A percentile compares a stretch with the other conserved stretches of the same genome.
phyloP scores from a whole-genome alignment of 2,329 filamentous ascomycete species.

The Phoma sp. region DNA sequence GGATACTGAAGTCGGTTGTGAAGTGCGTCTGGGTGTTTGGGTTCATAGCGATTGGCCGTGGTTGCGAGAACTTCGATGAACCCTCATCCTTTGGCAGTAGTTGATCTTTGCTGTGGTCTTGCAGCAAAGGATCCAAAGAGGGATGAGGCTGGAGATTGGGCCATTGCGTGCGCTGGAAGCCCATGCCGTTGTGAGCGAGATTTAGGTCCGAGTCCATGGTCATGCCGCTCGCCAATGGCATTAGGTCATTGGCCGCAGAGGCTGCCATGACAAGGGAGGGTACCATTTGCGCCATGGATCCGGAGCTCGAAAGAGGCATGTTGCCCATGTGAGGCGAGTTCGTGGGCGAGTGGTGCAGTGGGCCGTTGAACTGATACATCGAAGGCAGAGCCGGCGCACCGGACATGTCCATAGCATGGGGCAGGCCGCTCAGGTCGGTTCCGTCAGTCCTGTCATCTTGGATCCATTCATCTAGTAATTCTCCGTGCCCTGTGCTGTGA shows the following conservation, averaged over 20 bases:
- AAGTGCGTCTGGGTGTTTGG: slow-evolving; percentile 47
- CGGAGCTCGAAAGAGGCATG: slow-evolving; percentile 37
- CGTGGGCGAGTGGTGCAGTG: slow-evolving; percentile 47
- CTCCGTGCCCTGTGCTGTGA: slow-evolving; percentile 32
- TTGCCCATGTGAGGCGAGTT: slow-evolving; percentile 45
- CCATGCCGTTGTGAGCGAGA: slow-evolving; percentile 37
- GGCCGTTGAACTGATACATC: slow-evolving; percentile 49
- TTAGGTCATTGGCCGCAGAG: slow-evolving; percentile 50
- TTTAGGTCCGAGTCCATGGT: slow-evolving; percentile 48
- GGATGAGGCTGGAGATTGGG: slow-evolving; percentile 36
- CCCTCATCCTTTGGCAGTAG: slow-evolving; percentile 33
- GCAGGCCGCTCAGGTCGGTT: slow-evolving; percentile 30
- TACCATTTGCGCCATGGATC: slow-evolving; percentile 45
- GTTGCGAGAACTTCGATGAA: slow-evolving; percentile 35
- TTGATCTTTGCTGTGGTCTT: slow-evolving; percentile 43
- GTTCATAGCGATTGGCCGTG: slow-evolving; percentile 50
- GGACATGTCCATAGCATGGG: slow-evolving; percentile 44
- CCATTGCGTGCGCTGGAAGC: slow-evolving; percentile 47
- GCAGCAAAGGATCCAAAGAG: slow-evolving; percentile 45
- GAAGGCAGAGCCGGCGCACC: slow-evolving; percentile 45
- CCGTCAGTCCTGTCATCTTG: slow-evolving; percentile 48
- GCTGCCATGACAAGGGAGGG: slow-evolving; percentile 51
- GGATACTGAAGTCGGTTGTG: slow-evolving; percentile 50
- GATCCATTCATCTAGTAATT: slow-evolving; percentile 48
- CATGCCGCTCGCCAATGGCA: slow-evolving; percentile 44